Percentiles rank a stretch among this genome's conserved stretches.
These are phyloP conservation scores for Thielaviopsis euricoi DNA, from an alignment of 2,329 filamentous ascomycete genomes.

Conservation along the genomic window DNA sequence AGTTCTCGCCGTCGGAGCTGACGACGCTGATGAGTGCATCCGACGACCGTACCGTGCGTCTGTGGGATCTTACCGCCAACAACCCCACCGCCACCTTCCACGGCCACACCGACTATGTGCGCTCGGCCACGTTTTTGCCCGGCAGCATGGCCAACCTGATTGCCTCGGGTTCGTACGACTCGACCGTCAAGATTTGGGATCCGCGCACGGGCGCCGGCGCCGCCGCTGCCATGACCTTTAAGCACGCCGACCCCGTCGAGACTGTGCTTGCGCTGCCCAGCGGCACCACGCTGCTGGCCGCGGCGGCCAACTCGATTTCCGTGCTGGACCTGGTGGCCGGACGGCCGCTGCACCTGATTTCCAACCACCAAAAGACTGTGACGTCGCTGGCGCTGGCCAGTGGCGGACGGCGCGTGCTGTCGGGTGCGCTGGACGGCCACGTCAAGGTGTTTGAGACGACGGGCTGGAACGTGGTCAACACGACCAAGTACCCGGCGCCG, in stretches of 20 bases:
- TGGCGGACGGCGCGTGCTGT: slow-evolving; percentile 64
- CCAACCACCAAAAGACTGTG: slow-evolving; percentile 95
- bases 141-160: slow-evolving; percentile 55
- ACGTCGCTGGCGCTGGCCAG: slow-evolving; percentile 73
- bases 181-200: slow-evolving; percentile 89
- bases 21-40: slow-evolving; percentile 78
- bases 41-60: slow-evolving; percentile 79
- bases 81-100: slow-evolving; percentile 60
- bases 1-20: slow-evolving; percentile 77
- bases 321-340: slow-evolving; percentile 87
- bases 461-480: slow-evolving; percentile 91
- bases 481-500: slow-evolving; percentile 81
- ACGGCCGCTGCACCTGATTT: slow-evolving; percentile 69
- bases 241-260: slow-evolving; percentile 81
- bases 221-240: slow-evolving; percentile 79
- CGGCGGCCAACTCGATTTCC: slow-evolving; percentile 72
- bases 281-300: slow-evolving; percentile 71
- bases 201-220: slow-evolving; percentile 48
- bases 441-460: slow-evolving; percentile 93
- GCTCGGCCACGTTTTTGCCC: slow-evolving; percentile 74
- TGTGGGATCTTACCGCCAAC: slow-evolving; percentile 85
- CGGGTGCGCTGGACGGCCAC: slow-evolving; percentile 83
- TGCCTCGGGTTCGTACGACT: slow-evolving; percentile 85
- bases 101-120: slow-evolving; percentile 86
- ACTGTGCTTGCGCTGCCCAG: slow-evolving; percentile 73